Percentiles rank a stretch among this genome's conserved stretches.
Evolutionary conservation across 768 basidiomycete species (phyloP).

Genomic region (Candolleomyces eurysporus): DNA sequence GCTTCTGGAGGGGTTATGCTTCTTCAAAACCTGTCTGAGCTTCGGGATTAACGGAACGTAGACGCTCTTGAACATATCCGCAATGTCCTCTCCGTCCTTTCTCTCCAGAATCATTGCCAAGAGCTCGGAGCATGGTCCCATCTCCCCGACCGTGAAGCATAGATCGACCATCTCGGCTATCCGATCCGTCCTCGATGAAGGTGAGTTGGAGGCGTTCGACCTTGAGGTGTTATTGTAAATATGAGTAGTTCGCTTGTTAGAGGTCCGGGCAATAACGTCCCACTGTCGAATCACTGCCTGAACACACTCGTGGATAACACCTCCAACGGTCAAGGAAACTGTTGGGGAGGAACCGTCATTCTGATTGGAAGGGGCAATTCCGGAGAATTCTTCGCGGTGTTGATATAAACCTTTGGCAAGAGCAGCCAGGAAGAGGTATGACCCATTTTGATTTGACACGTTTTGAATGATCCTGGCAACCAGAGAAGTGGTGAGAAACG

Average conservation of each 20-base stretch:
- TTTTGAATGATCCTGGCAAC: no score
- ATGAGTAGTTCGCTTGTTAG: not conserved
- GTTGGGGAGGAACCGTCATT: not conserved
- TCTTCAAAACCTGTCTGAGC: no score
- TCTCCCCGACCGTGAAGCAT: not conserved
- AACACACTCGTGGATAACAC: not conserved
- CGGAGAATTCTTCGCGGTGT: conserved; percentile 9
- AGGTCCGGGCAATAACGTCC: no score
- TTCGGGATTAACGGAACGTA: no score
- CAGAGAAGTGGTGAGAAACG: no score
- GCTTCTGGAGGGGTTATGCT: no score
- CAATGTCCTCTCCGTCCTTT: no score
- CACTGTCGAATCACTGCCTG: not conserved
- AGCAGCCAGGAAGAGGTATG: not conserved
- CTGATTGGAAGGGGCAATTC: not conserved
- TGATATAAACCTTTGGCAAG: conserved; percentile 22
- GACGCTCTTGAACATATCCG: no score
- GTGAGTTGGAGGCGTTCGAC: no score
- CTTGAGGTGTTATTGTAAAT: not conserved
- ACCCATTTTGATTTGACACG: no score
- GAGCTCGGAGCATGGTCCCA: not conserved
- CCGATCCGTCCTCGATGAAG: not conserved
- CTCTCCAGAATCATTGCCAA: not conserved
- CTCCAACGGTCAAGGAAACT: not conserved
- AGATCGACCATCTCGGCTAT: not conserved